Conservation (phyloP, 1,284 basidiomycete species). For the Ustilago tritici region DNA sequence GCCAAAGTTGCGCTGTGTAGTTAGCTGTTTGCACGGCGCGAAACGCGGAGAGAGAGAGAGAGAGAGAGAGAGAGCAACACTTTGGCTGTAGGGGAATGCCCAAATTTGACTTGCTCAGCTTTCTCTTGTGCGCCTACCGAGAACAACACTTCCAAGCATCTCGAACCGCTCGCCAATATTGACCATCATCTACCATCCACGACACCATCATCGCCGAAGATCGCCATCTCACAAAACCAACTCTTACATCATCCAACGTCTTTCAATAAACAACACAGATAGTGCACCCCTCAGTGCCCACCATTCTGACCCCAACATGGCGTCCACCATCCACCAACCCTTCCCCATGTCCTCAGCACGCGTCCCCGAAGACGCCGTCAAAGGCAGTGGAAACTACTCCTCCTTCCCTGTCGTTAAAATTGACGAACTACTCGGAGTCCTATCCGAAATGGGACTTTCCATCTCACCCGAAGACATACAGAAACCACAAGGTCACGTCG, state of each 20-base stretch:
- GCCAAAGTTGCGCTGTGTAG: neutral
- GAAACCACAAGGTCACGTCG: slow-evolving; percentile 55
- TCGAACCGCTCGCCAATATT: neutral
- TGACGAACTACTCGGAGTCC: slow-evolving; percentile 59
- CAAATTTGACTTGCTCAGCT: neutral
- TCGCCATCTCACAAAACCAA: neutral
- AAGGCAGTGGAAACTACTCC: slow-evolving; percentile 56
- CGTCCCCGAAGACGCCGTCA: slow-evolving; percentile 42
- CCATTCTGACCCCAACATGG: slow-evolving; percentile 17
- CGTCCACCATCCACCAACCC: slow-evolving; percentile 37
- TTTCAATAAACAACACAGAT: neutral
- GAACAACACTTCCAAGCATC: slow-evolving; percentile 29
- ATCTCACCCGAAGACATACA: slow-evolving; percentile 60
- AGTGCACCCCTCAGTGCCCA: neutral
- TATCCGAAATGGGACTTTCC: slow-evolving; percentile 58
- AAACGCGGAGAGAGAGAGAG: slow-evolving; percentile 28
- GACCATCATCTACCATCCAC: slow-evolving; percentile 3
- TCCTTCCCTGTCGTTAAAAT: slow-evolving; percentile 63
- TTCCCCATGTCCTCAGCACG: slow-evolving; percentile 46
- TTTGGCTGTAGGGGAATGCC: neutral
- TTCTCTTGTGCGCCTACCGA: neutral
- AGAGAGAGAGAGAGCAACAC: slow-evolving; percentile 34
- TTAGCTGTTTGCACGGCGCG: slow-evolving; percentile 15
- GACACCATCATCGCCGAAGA: slow-evolving; percentile 4
- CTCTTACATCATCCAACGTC: too few relatives aligned